A percentile compares a stretch with the other conserved stretches of the same genome.
Conservation (phyloP, 148 eudicot species). For the Nyssa sinensis region DNA sequence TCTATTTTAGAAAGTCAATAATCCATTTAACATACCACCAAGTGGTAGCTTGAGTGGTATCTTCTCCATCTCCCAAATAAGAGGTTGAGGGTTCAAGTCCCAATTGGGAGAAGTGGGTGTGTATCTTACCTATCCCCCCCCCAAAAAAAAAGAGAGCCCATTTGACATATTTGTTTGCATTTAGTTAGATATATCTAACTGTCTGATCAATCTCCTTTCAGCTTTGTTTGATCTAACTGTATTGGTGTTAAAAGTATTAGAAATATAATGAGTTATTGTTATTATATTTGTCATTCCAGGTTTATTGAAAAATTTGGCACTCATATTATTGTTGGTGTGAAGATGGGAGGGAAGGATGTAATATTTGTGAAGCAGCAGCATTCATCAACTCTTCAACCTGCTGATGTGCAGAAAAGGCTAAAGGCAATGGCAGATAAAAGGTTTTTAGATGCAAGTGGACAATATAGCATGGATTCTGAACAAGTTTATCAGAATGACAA, state of each 20-base stretch:
- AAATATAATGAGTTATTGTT: constrained; percentile 7
- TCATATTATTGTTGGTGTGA: constrained; percentile 86
- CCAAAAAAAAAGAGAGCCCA: too few relatives aligned
- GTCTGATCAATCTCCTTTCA: background rate
- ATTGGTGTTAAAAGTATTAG: too few relatives aligned
- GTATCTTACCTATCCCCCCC: too few relatives aligned
- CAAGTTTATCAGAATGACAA: constrained; percentile 54
- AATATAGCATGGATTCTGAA: constrained; percentile 44
- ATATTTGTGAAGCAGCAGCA: constrained; percentile 85
- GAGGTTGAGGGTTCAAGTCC: too few relatives aligned
- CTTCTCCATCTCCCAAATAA: too few relatives aligned
- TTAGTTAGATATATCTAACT: too few relatives aligned
- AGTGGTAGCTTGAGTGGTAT: too few relatives aligned
- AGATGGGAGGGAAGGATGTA: constrained; percentile 99
- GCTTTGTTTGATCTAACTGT: background rate
- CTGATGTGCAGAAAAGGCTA: constrained; percentile 86
- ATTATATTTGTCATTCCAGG: constrained; percentile 39
- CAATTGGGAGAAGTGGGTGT: too few relatives aligned
- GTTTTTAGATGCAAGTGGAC: constrained; percentile 62
- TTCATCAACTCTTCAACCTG: constrained; percentile 79
- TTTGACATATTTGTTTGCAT: too few relatives aligned
- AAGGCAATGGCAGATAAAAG: constrained; percentile 90
- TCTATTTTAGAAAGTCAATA: too few relatives aligned
- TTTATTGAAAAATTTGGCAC: constrained; percentile 92
- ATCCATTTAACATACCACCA: too few relatives aligned